Percentiles rank a stretch among this genome's conserved stretches.
phyloP scores from a whole-genome alignment of 2,329 filamentous ascomycete genomes.

The Aspergillus alliaceus region DNA sequence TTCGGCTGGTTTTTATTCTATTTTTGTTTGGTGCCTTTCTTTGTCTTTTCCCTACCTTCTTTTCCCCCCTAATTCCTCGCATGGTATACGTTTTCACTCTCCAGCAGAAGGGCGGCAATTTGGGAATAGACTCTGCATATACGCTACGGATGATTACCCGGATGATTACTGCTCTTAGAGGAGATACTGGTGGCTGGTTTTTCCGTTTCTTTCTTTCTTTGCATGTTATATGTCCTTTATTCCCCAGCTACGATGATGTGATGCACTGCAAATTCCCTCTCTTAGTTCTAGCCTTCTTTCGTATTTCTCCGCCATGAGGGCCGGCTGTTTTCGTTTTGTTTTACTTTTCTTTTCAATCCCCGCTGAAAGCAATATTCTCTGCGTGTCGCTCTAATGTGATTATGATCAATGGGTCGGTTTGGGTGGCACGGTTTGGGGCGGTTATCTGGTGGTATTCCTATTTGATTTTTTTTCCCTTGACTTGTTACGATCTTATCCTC shows the following conservation, averaged over 20 bases:
- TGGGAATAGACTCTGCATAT: slow-evolving; percentile 25
- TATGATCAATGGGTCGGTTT: slow-evolving; percentile 27
- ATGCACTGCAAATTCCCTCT: slow-evolving; percentile 14
- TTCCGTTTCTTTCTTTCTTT: slow-evolving; percentile 15
- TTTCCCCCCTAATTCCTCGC: slow-evolving; percentile 5
- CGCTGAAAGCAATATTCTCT: slow-evolving; percentile 9
- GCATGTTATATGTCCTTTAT: slow-evolving; percentile 8
- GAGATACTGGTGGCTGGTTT: slow-evolving; percentile 20
- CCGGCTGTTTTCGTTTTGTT: neutral
- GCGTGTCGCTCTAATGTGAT: slow-evolving; percentile 22
- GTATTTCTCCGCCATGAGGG: neutral
- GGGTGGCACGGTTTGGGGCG: slow-evolving; percentile 24
- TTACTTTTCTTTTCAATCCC: slow-evolving; percentile 9
- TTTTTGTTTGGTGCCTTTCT: slow-evolving; percentile 7
- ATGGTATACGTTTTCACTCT: slow-evolving; percentile 3
- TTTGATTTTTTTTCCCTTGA: neutral
- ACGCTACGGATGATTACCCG: slow-evolving; percentile 20
- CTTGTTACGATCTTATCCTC: slow-evolving; percentile 8
- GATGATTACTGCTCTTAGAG: slow-evolving; percentile 22
- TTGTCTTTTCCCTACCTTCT: slow-evolving; percentile 11
- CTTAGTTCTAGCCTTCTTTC: slow-evolving; percentile 7
- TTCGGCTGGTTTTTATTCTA: slow-evolving; percentile 13
- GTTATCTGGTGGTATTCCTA: slow-evolving; percentile 20
- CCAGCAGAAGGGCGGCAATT: slow-evolving; percentile 22
- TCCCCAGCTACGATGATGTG: slow-evolving; percentile 22